Percentiles rank a stretch among this genome's conserved stretches.
phyloP scores from a whole-genome alignment of 345 rosid species.

The Geranium rotundifolium region DNA sequence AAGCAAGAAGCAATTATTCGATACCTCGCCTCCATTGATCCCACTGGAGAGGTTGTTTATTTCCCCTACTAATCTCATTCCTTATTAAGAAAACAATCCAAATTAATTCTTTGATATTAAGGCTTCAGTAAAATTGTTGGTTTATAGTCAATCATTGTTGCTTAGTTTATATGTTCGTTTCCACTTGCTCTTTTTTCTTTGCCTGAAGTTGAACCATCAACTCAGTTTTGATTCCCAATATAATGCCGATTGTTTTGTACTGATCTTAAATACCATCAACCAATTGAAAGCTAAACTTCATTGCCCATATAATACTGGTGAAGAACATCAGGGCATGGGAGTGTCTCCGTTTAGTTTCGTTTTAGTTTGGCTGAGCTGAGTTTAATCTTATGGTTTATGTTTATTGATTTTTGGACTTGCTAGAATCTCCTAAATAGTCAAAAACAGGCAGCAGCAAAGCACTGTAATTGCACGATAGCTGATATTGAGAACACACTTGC shows the following conservation, averaged over 20 bases:
- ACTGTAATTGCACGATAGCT: constrained; percentile 59
- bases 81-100: background rate
- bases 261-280: no score
- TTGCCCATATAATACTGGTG: no score
- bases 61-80: background rate
- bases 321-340: background rate
- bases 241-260: background rate
- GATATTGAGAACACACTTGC: constrained; percentile 78
- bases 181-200: background rate
- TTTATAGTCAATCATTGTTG: no score
- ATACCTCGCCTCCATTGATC: constrained; percentile 56
- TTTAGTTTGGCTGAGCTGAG: constrained; percentile 24
- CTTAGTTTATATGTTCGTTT: no score
- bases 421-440: constrained; percentile 74
- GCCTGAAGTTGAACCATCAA: no score
- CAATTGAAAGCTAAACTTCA: no score
- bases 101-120: background rate
- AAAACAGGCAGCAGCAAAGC: constrained; percentile 77
- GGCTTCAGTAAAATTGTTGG: background rate
- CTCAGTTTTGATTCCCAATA: background rate
- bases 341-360: constrained; percentile 22
- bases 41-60: constrained; percentile 72
- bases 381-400: constrained; percentile 20
- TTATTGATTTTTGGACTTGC: no score
- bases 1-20: constrained; percentile 75